Conservation (phyloP, 78 protist genomes). For the Chrysochromulina parva region DNA sequence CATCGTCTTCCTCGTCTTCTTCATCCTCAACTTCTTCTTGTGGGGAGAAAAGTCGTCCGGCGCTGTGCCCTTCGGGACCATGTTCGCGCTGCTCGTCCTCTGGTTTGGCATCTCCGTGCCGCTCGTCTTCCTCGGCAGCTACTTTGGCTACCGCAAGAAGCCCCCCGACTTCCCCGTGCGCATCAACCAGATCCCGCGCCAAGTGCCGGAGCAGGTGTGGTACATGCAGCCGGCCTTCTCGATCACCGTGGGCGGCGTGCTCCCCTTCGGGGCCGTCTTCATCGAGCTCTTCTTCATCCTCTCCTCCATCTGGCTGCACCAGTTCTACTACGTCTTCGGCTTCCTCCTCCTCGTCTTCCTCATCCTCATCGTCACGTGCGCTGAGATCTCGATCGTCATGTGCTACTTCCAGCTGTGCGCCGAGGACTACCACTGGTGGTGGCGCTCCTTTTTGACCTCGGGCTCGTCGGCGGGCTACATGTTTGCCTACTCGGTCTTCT, state of each 20-base stretch:
- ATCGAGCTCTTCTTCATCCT: constrained; percentile 92
- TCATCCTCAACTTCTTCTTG: constrained; percentile 66
- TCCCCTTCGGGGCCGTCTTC: constrained; percentile 94
- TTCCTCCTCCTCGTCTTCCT: constrained; percentile 91
- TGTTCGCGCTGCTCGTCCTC: constrained; percentile 67
- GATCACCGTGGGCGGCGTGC: constrained; percentile 87
- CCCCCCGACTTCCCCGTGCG: constrained; percentile 72
- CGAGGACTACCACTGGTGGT: constrained; percentile 86
- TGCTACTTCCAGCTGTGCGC: constrained; percentile 84
- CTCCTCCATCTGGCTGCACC: constrained; percentile 81
- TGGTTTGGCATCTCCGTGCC: constrained; percentile 95
- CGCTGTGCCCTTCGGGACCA: constrained; percentile 77
- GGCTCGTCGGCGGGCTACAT: constrained; percentile 85
- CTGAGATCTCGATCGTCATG: constrained; percentile 90
- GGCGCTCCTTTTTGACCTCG: constrained; percentile 91
- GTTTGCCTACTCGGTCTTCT: constrained; percentile 85
- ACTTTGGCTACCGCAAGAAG: constrained; percentile 71
- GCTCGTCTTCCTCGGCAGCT: constrained; percentile 88
- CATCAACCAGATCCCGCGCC: constrained; percentile 91
- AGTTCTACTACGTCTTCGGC: constrained; percentile 92
- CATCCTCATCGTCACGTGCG: constrained; percentile 84
- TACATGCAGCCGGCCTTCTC: constrained; percentile 85
- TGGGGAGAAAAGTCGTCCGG: constrained; percentile 52
- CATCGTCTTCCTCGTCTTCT: constrained; percentile 62
- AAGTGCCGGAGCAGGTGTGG: constrained; percentile 56